Conservation (phyloP, 2,329 filamentous ascomycete genomes). For the Trichophyton simii region DNA sequence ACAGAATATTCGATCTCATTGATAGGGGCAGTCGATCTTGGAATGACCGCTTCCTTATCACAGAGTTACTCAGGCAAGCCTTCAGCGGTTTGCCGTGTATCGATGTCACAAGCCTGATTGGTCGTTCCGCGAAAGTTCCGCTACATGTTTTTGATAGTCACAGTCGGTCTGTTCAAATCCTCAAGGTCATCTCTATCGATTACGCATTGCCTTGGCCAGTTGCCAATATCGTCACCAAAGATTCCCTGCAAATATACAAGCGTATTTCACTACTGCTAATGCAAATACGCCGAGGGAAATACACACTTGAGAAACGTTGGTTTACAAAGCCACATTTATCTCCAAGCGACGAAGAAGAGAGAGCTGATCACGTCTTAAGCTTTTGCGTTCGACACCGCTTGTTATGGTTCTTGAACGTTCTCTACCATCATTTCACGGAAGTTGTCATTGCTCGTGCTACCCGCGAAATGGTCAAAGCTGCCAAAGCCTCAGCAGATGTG, state of each 20-base stretch:
- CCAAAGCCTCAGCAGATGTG: constrained; percentile 56
- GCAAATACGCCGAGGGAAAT: constrained; percentile 60
- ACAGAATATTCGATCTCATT: constrained; percentile 61
- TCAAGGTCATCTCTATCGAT: constrained; percentile 52
- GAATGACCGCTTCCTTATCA: constrained; percentile 72
- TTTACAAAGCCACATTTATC: constrained; percentile 31
- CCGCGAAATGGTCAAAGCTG: constrained; percentile 42
- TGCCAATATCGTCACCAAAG: constrained; percentile 58
- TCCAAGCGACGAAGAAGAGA: constrained; percentile 21
- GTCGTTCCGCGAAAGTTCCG: constrained; percentile 37
- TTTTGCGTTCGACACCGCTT: constrained; percentile 52
- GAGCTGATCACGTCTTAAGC: constrained; percentile 24
- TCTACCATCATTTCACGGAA: constrained; percentile 65
- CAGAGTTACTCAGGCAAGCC: constrained; percentile 61
- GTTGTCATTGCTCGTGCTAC: constrained; percentile 55
- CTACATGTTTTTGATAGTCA: constrained; percentile 36
- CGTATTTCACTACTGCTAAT: constrained; percentile 62
- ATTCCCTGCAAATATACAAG: constrained; percentile 55
- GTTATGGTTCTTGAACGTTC: constrained; percentile 61
- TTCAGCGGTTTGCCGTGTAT: constrained; percentile 44
- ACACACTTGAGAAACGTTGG: constrained; percentile 47
- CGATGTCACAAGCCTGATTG: constrained; percentile 50
- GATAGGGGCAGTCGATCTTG: constrained; percentile 50
- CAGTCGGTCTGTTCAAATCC: constrained; percentile 47
- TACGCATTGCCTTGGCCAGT: constrained; percentile 56